phyloP scores from a whole-genome alignment of 2,329 filamentous ascomycete species.

The Colletotrichum kahawae region DNA sequence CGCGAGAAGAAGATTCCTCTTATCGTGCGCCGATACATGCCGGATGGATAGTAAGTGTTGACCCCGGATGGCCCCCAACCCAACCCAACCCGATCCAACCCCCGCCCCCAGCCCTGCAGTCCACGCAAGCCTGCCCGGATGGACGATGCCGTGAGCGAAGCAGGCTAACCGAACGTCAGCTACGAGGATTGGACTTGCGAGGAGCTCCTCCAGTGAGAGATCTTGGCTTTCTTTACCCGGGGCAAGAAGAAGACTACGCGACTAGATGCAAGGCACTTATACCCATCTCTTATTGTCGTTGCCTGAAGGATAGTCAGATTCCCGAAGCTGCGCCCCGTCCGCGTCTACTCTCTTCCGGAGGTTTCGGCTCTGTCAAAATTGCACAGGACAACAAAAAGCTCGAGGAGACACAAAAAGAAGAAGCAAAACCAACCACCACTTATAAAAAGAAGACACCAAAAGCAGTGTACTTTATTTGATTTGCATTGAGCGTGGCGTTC shows the following conservation, averaged over 20 bases:
- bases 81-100: background rate
- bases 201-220: constrained; percentile 73
- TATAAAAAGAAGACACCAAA: constrained; percentile 2
- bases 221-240: background rate
- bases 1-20: constrained; percentile 98
- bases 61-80: background rate
- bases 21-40: constrained; percentile 92
- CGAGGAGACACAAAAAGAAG: background rate
- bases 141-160: constrained; percentile 22
- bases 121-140: background rate
- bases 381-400: background rate
- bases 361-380: background rate
- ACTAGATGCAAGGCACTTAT: constrained; percentile 22
- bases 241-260: constrained; percentile 1
- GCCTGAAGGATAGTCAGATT: constrained; percentile 11
- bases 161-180: constrained; percentile 47
- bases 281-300: constrained; percentile 19
- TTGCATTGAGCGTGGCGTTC: constrained; percentile 22
- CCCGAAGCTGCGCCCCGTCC: constrained; percentile 1
- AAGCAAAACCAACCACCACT: background rate
- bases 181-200: constrained; percentile 99
- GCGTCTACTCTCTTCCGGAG: background rate
- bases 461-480: constrained; percentile 11
- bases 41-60: constrained; percentile 87
- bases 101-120: background rate